A percentile compares a stretch with the other conserved stretches of the same genome.
phyloP scores from a whole-genome alignment of 2,329 filamentous ascomycete species.

The Fusarium nematophilum region DNA sequence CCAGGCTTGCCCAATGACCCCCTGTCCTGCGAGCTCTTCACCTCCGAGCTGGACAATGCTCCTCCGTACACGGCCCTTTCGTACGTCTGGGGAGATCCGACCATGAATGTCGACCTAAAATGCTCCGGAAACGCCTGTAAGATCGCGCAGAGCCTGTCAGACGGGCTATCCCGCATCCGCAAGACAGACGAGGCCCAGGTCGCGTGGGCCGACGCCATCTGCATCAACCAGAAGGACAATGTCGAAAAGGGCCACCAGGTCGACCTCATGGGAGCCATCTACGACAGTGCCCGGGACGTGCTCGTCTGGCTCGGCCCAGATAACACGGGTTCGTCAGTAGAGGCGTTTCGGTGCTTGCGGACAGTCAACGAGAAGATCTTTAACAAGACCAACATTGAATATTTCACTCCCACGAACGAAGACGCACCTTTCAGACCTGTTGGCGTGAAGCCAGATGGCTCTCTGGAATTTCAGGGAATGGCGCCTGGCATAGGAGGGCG shows the following conservation, averaged over 20 bases:
- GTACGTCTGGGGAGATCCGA: constrained; percentile 9
- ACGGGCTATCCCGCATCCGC: constrained; percentile 7
- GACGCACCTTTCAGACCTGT: neutral
- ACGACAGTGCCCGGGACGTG: constrained; percentile 5
- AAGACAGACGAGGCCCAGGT: neutral
- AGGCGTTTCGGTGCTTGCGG: constrained; percentile 10
- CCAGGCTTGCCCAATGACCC: neutral
- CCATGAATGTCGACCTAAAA: neutral
- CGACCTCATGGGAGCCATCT: constrained; percentile 18
- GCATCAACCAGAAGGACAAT: constrained; percentile 17
- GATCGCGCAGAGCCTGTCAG: constrained; percentile 6
- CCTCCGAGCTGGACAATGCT: neutral
- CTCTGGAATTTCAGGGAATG: no score
- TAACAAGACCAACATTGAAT: constrained; percentile 6
- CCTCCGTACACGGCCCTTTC: constrained; percentile 10
- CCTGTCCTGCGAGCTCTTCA: constrained; percentile 7
- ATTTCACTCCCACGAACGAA: neutral
- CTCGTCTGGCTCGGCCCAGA: constrained; percentile 20
- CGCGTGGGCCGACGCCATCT: constrained; percentile 9
- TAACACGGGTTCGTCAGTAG: neutral
- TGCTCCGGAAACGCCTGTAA: neutral
- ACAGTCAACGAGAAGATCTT: constrained; percentile 13
- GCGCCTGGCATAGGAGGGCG: neutral
- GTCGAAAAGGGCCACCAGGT: constrained; percentile 16
- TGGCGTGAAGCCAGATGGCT: no score